Conservation (phyloP, 306 rosid species). For the Hylodesmum podocarpum region DNA sequence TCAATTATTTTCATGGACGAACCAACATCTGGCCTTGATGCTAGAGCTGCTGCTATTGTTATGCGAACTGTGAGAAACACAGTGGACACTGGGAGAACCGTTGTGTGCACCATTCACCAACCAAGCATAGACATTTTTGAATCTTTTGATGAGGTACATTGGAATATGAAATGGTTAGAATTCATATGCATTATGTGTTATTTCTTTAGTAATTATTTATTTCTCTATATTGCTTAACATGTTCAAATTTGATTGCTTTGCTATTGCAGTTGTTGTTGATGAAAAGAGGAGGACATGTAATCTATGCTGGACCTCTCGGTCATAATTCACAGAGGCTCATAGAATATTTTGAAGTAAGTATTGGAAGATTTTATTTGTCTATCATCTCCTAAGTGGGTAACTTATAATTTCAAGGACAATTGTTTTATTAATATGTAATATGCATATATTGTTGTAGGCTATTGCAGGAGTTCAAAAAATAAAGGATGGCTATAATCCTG, state of each 20-base stretch:
- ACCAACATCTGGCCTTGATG: slow-evolving; percentile 47
- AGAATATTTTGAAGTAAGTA: slow-evolving; percentile 38
- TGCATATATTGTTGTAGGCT: slow-evolving; percentile 34
- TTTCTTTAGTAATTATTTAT: not conserved
- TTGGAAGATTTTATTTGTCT: not conserved
- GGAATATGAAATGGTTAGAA: not conserved
- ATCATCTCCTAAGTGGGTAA: not conserved
- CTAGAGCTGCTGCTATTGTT: slow-evolving; percentile 44
- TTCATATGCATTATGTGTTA: not conserved
- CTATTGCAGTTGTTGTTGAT: slow-evolving; percentile 42
- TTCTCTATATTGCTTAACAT: not conserved
- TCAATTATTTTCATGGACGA: slow-evolving; percentile 52
- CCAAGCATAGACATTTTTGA: slow-evolving; percentile 47
- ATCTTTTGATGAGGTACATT: slow-evolving; percentile 44
- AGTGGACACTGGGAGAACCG: slow-evolving; percentile 41
- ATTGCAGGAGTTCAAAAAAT: slow-evolving; percentile 60
- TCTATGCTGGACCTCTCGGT: slow-evolving; percentile 58
- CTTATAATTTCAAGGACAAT: not conserved
- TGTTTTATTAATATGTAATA: not conserved
- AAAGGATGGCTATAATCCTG: slow-evolving; percentile 68
- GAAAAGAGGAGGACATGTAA: slow-evolving; percentile 57
- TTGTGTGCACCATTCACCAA: slow-evolving; percentile 48
- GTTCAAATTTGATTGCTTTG: not conserved
- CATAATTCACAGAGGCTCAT: slow-evolving; percentile 36
- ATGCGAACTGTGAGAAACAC: slow-evolving; percentile 40